phyloP scores from a whole-genome alignment of 768 basidiomycete genomes.

The Udeniomyces megalosporus region DNA sequence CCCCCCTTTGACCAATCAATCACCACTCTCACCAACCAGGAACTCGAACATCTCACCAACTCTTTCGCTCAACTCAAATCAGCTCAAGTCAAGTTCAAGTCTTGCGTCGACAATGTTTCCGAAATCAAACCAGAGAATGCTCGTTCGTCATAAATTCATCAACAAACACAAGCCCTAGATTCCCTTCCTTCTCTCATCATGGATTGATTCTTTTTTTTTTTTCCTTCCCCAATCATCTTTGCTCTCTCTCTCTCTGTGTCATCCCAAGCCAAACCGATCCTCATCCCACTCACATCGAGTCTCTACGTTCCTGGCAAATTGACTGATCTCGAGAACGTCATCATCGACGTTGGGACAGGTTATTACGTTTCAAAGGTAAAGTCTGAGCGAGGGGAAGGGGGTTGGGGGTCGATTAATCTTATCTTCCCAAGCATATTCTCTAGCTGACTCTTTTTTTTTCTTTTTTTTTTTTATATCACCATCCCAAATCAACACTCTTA shows the following conservation, averaged over 20 bases:
- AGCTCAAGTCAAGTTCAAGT: conserved; percentile 80
- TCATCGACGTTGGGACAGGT: conserved; percentile 90
- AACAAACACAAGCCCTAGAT: too few species aligned
- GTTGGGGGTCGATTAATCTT: background rate
- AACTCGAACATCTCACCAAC: conserved; percentile 75
- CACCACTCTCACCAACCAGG: too few species aligned
- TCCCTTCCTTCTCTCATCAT: background rate
- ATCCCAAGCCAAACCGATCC: conserved; percentile 59
- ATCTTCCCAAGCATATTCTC: background rate
- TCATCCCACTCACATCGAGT: conserved; percentile 86
- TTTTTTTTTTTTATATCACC: background rate
- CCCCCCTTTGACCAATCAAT: background rate
- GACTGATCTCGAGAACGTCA: conserved; percentile 63
- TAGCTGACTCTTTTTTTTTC: background rate
- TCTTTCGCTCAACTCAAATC: conserved; percentile 85
- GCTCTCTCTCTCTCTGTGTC: background rate
- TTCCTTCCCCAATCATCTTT: background rate
- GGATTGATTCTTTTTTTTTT: background rate
- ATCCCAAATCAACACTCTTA: background rate
- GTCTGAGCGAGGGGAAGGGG: too few species aligned
- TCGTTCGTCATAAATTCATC: too few species aligned
- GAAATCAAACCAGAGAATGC: conserved; percentile 56
- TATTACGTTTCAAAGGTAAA: conserved; percentile 86
- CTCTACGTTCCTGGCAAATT: conserved; percentile 89
- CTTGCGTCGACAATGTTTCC: conserved; percentile 62